Conservation (phyloP, 2,329 filamentous ascomycete species). For the Aureobasidium sp. region DNA sequence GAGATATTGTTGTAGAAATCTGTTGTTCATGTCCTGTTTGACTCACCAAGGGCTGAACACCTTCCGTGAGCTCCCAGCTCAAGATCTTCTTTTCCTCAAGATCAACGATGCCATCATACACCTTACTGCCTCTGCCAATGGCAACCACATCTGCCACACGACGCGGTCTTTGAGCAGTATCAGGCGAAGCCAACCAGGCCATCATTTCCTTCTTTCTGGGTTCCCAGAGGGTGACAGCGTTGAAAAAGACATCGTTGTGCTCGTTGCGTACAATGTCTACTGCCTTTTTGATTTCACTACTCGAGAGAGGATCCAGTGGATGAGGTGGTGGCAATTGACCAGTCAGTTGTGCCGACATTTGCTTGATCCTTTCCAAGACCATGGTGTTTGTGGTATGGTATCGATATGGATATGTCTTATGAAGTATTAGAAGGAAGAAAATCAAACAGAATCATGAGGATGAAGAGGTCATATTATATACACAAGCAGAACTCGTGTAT, state of each 20-base stretch:
- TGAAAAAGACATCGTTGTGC: slow-evolving; percentile 69
- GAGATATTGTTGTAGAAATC: background rate
- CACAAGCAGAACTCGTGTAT: no score
- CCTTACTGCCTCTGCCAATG: slow-evolving; percentile 69
- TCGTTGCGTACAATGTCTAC: slow-evolving; percentile 63
- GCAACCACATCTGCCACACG: slow-evolving; percentile 77
- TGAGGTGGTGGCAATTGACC: slow-evolving; percentile 52
- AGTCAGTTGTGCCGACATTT: slow-evolving; percentile 55
- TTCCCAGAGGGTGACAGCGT: slow-evolving; percentile 78
- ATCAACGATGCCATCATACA: slow-evolving; percentile 78
- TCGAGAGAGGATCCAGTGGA: slow-evolving; percentile 70
- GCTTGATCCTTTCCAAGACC: slow-evolving; percentile 58
- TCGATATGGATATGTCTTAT: no score
- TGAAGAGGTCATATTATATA: no score
- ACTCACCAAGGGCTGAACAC: slow-evolving; percentile 63
- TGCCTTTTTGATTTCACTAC: slow-evolving; percentile 64
- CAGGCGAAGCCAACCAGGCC: slow-evolving; percentile 64
- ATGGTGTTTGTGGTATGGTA: no score
- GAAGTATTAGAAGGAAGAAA: no score
- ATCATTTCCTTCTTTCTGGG: slow-evolving; percentile 80
- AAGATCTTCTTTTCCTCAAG: slow-evolving; percentile 59
- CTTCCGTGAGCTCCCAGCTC: slow-evolving; percentile 67
- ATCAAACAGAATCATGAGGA: no score
- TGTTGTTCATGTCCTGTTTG: background rate
- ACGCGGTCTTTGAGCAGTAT: slow-evolving; percentile 54